Base-by-base conservation (phyloP, 345 rosid genomes). In the Diplotaxis tenuifolia region DNA sequence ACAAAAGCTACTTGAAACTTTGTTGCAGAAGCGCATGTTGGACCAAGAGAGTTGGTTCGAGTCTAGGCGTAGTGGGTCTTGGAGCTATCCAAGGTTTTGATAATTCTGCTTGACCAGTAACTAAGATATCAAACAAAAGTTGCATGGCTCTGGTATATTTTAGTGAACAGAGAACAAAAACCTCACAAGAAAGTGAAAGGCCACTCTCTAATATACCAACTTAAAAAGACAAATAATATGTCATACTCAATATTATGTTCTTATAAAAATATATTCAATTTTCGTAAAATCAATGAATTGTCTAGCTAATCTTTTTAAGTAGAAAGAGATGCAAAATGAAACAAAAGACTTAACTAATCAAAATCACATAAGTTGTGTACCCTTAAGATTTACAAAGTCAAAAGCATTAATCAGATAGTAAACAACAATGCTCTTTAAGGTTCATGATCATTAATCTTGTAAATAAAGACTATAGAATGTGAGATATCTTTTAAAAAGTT, bases 311-410 rank as follows among this genome's bases (percentile, higher is more conserved):
- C n/a, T 36, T 36, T n/a, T 36, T 36, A 12, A 10, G 42, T 10
- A 36, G 42, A 36, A 36, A 36, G 42, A 36, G 19, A 47, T 11
- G 49, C 21, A 49, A 31, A 1, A 68, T 68, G 7, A 45, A 42
- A 58, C 65, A 38, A 62, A 71, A 32, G 20, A 76, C 3, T 70
- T 45, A 70, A 58, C 68, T 71, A 76, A 65, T 57, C 72, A 76
- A 71, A 56, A 64, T 68, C 74, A 70, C 52, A 69, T 25, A 47
- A 56, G 71, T 69, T 23, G 71, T 54, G 79, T 64, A 63, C 60
- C 53, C 59, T 76, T 38, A 42, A n/a, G 75, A 76, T 76, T 76
- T 76, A 76, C 80, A 70, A 57, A 70, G 71, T 54, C 58, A 62
- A 64, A 54, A 31, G 75, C 71, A 70, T 62, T 70, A 42, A 58